Conservation (phyloP, 2,329 filamentous ascomycete genomes). For the Ophiostoma sp. region DNA sequence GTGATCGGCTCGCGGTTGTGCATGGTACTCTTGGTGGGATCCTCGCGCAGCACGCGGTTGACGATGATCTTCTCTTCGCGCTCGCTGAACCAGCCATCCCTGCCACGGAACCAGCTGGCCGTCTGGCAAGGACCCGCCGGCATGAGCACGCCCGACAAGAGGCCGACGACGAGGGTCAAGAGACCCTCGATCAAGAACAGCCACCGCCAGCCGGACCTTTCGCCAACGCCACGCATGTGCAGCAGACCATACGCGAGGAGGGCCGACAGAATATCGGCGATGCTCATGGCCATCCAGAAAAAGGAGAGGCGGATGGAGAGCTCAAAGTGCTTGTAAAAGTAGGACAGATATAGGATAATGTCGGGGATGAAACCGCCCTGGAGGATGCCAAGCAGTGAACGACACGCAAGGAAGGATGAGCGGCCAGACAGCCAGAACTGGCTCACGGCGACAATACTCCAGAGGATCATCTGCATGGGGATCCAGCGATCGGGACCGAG, state of each 20-base stretch:
- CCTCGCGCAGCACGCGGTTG: constrained; percentile 54
- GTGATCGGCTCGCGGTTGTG: constrained; percentile 55
- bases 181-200: constrained; percentile 52
- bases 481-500: constrained; percentile 56
- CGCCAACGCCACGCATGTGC: constrained; percentile 37
- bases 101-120: constrained; percentile 48
- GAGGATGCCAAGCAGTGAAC: background rate
- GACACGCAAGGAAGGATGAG: background rate
- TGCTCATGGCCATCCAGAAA: constrained; percentile 40
- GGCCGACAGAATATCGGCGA: constrained; percentile 38
- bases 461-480: constrained; percentile 51
- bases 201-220: constrained; percentile 42
- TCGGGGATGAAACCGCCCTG: constrained; percentile 34
- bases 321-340: constrained; percentile 41
- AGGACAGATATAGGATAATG: constrained; percentile 40
- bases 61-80: constrained; percentile 56
- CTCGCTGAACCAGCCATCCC: constrained; percentile 55
- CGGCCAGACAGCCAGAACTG: background rate
- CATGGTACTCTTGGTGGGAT: constrained; percentile 55
- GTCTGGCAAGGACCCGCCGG: constrained; percentile 49
- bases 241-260: constrained; percentile 39
- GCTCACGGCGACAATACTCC: constrained; percentile 46
- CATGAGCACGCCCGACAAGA: constrained; percentile 51
- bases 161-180: constrained; percentile 43
- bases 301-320: constrained; percentile 38